Percentiles rank a stretch among this genome's conserved stretches.
These are phyloP conservation scores for Flaveria bidentis DNA, from an alignment of 129 eudicot genomes.

Conservation along the genomic window DNA sequence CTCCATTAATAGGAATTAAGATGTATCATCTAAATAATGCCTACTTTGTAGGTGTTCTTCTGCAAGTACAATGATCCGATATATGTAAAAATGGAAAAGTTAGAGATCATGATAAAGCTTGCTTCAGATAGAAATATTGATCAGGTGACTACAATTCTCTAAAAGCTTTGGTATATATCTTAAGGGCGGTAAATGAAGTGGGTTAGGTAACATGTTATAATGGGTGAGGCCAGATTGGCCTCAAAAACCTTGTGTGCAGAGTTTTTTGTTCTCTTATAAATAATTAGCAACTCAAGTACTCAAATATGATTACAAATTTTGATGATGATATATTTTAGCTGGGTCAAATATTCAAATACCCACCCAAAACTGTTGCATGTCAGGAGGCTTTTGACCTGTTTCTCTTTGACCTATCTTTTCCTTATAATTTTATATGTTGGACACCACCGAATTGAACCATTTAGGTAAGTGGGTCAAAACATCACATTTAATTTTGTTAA, in stretches of 20 bases:
- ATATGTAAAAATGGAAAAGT: slow-evolving; percentile 98
- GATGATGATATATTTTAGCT: neutral
- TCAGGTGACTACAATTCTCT: slow-evolving; percentile 53
- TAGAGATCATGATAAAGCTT: slow-evolving; percentile 98
- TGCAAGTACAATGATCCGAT: slow-evolving; percentile 99
- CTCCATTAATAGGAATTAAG: slow-evolving; percentile 1
- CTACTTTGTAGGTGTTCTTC: slow-evolving; percentile 75
- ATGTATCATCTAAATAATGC: slow-evolving; percentile 7
- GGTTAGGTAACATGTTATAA: neutral
- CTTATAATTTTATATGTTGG: neutral
- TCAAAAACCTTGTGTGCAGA: neutral
- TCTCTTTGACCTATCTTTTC: neutral
- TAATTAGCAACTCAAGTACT: neutral
- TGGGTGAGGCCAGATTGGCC: neutral
- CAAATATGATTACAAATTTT: neutral
- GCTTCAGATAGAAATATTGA: slow-evolving; percentile 98
- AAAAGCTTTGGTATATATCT: neutral
- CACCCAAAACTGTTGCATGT: no score
- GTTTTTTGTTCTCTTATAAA: neutral
- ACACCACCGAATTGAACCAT: neutral
- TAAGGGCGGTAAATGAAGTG: neutral
- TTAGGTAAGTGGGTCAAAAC: neutral
- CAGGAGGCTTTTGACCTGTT: slow-evolving; percentile 2
- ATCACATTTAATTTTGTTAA: neutral
- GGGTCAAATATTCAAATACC: no score